These are phyloP conservation scores for Tolypocladium inflatum DNA, from an alignment of 2,329 filamentous ascomycete genomes.

Conservation along the genomic window DNA sequence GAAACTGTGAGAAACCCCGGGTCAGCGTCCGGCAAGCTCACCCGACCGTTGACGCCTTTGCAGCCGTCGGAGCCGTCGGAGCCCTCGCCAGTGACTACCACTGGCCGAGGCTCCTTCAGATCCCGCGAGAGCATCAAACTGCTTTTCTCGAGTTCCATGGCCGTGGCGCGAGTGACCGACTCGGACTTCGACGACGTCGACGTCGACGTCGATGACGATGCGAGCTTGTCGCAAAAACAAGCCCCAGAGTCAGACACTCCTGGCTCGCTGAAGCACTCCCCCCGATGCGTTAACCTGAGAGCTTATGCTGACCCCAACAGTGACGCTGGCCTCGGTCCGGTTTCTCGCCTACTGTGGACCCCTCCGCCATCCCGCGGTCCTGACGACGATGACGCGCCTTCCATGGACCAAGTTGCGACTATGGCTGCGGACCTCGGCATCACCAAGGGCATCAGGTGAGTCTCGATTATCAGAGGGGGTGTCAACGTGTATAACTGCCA, in stretches of 20 bases:
- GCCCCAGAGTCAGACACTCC: neutral
- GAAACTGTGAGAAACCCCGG: conserved; percentile 20
- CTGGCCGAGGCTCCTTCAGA: neutral
- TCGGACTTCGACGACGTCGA: neutral
- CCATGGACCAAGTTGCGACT: neutral
- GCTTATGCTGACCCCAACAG: conserved; percentile 1
- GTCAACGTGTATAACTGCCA: neutral
- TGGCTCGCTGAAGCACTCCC: conserved; percentile 13
- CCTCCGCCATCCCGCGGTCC: conserved; percentile 9
- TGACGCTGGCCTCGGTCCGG: neutral
- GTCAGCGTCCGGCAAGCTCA: neutral
- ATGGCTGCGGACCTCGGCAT: neutral
- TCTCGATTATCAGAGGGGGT: neutral
- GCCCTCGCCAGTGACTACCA: neutral
- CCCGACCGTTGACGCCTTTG: neutral
- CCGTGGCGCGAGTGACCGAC: neutral
- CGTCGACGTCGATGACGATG: neutral
- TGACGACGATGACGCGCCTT: neutral
- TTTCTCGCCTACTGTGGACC: conserved; percentile 6
- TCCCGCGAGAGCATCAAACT: neutral
- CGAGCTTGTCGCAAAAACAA: neutral
- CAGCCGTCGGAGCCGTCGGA: neutral
- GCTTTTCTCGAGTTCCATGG: neutral
- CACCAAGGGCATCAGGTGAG: neutral
- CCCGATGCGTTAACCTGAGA: conserved; percentile 13